Base-by-base conservation (phyloP, 2,329 filamentous ascomycete species). In the Beauveria scarabaeidicola region DNA sequence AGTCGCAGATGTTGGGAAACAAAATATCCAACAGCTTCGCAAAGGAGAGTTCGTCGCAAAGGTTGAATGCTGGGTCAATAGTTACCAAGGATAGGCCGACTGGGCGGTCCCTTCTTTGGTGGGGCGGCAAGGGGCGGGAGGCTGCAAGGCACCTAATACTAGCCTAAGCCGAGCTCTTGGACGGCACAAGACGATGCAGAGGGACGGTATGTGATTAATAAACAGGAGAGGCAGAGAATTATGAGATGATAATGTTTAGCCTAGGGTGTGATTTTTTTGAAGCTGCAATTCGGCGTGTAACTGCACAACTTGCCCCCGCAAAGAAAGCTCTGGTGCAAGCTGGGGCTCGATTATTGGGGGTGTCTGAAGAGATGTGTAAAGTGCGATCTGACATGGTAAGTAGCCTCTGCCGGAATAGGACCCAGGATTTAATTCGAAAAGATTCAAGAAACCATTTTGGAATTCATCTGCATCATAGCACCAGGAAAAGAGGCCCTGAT, bases 41-140 rank as follows among this genome's bases (percentile, higher is more conserved):
- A 50, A 57, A 57, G 54, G 54, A 50, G 44, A 50, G 44, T 48
- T 40, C 3, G 44, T 58, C 46, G 55, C 55, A 43, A 58, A 51
- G 29, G 27, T 38, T 58, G 44, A 25, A 40, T 48, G 32, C 17
- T 19, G 17, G 17, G 7, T 32, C 29, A 47, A 48, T 50, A n/a
- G n/a, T n/a, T n/a, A 44, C 44, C n/a, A 8, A 36, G 46, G 40
- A 58, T 47, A 57, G 44, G 44, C 46, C 36, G 51, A 38, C 36
- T 29, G 32, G 46, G 55, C 55, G 27, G 29, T 40, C 32, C 43
- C 17, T 48, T 58, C n/a, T 51, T 50, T 41, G 27, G 46, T 58
- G 55, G 55, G 55, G 46, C 55, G 17, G 17, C 44, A 57, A 23
- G 43, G 54, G 41, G 43, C 27, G 11, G 40, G 38, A 21, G 52